These are phyloP conservation scores for Malassezia sympodialis DNA, from an alignment of 1,284 basidiomycete species.

Conservation along the genomic window DNA sequence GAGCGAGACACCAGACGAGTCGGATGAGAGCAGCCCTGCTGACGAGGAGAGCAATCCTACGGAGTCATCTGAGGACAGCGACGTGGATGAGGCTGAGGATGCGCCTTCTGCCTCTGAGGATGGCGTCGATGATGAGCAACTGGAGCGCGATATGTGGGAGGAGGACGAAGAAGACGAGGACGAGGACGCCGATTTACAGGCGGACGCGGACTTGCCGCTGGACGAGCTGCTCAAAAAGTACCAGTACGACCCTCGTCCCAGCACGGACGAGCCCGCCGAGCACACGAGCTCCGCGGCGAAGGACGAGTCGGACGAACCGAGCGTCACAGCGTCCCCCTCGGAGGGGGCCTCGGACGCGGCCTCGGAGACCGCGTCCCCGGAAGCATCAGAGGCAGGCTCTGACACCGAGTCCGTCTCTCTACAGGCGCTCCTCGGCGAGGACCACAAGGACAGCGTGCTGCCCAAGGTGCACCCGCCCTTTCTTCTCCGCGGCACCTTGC, in stretches of 20 bases:
- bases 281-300: background rate
- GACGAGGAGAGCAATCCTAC: slow-evolving; percentile 22
- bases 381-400: slow-evolving; percentile 11
- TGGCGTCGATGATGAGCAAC: slow-evolving; percentile 18
- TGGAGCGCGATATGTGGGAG: slow-evolving; percentile 44
- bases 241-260: slow-evolving; percentile 36
- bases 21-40: background rate
- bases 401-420: slow-evolving; percentile 16
- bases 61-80: background rate
- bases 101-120: background rate
- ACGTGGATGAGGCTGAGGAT: background rate
- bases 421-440: background rate
- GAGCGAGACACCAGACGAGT: slow-evolving; percentile 24
- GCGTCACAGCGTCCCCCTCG: background rate
- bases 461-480: slow-evolving; percentile 46
- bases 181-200: slow-evolving; percentile 52
- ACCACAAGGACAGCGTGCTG: slow-evolving; percentile 9
- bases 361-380: background rate
- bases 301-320: background rate
- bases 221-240: slow-evolving; percentile 54
- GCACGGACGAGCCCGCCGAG: slow-evolving; percentile 18
- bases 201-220: slow-evolving; percentile 54
- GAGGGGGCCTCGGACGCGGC: background rate
- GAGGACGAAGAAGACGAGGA: slow-evolving; percentile 51
- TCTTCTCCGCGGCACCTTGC: slow-evolving; percentile 71